phyloP scores from a whole-genome alignment of 2,329 filamentous ascomycete genomes.

The Xylariaceae sp. region DNA sequence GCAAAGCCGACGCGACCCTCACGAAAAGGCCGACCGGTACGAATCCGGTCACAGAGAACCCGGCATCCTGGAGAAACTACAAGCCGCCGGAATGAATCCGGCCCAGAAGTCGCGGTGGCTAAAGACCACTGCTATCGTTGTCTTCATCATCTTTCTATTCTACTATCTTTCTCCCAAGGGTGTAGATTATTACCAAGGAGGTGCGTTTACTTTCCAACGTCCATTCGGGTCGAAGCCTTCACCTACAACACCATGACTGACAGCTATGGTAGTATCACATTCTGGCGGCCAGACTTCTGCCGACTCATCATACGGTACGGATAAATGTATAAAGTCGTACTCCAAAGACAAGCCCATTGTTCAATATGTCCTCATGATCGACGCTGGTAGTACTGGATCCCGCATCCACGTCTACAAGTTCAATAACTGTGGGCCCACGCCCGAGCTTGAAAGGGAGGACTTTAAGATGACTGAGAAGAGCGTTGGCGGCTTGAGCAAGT shows the following conservation, averaged over 20 bases:
- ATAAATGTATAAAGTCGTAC: slow-evolving; percentile 81
- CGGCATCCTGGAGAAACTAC: slow-evolving; percentile 61
- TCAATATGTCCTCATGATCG: slow-evolving; percentile 98
- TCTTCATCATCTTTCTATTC: slow-evolving; percentile 66
- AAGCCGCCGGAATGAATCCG: slow-evolving; percentile 66
- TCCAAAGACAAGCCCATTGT: slow-evolving; percentile 91
- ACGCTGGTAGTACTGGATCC: slow-evolving; percentile 96
- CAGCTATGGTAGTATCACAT: slow-evolving; percentile 32
- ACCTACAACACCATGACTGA: slow-evolving; percentile 27
- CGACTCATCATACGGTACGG: slow-evolving; percentile 70
- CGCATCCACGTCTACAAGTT: slow-evolving; percentile 99
- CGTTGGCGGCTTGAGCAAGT: slow-evolving; percentile 85
- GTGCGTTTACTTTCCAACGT: slow-evolving; percentile 41
- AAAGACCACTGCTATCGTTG: slow-evolving; percentile 68
- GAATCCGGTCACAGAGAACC: slow-evolving; percentile 53
- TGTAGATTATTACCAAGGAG: slow-evolving; percentile 59
- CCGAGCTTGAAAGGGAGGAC: slow-evolving; percentile 88
- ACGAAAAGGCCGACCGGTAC: slow-evolving; percentile 71
- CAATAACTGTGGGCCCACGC: slow-evolving; percentile 97
- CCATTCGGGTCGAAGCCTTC: background rate
- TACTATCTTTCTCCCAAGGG: slow-evolving; percentile 69
- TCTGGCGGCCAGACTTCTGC: slow-evolving; percentile 59
- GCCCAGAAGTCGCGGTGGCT: slow-evolving; percentile 70
- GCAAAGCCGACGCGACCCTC: slow-evolving; percentile 64
- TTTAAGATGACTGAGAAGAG: slow-evolving; percentile 94